These are phyloP conservation scores for Dothistroma pini DNA, from an alignment of 2,329 filamentous ascomycete species.

Conservation along the genomic window DNA sequence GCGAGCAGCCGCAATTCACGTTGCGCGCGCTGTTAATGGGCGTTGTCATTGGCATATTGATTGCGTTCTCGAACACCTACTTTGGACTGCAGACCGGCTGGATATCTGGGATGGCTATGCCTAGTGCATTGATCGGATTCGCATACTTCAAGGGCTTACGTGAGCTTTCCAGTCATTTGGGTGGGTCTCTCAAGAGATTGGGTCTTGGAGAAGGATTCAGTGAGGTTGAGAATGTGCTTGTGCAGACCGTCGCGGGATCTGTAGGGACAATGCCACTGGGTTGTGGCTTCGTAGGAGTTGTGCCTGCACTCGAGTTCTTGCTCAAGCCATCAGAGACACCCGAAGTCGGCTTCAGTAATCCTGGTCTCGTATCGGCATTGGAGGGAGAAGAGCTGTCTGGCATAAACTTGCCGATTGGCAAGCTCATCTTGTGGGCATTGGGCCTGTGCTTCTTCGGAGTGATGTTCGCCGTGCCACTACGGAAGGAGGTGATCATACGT, in stretches of 20 bases:
- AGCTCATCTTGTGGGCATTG: constrained; percentile 83
- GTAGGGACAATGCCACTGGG: constrained; percentile 97
- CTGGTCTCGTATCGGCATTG: constrained; percentile 20
- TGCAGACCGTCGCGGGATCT: constrained; percentile 91
- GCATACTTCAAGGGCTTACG: constrained; percentile 83
- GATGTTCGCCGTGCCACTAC: constrained; percentile 87
- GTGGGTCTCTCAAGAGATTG: constrained; percentile 22
- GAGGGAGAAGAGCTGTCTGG: constrained; percentile 24
- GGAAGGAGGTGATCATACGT: constrained; percentile 85
- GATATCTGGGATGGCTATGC: constrained; percentile 93
- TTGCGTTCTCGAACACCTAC: constrained; percentile 97
- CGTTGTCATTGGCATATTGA: constrained; percentile 78
- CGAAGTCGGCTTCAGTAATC: constrained; percentile 18
- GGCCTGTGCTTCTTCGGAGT: constrained; percentile 96
- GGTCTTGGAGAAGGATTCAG: constrained; percentile 63
- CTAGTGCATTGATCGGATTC: constrained; percentile 88
- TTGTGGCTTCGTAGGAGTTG: constrained; percentile 91
- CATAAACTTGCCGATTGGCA: constrained; percentile 54
- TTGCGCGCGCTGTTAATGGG: constrained; percentile 75
- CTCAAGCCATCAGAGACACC: constrained; percentile 65
- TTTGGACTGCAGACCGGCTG: constrained; percentile 92
- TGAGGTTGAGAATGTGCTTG: constrained; percentile 92
- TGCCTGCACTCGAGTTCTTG: constrained; percentile 87
- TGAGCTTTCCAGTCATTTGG: constrained; percentile 61
- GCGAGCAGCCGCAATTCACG: constrained; percentile 64